A percentile compares a stretch with the other conserved stretches of the same genome.
Conservation (phyloP, 2,329 filamentous ascomycete genomes). For the Cercospora sp. region DNA sequence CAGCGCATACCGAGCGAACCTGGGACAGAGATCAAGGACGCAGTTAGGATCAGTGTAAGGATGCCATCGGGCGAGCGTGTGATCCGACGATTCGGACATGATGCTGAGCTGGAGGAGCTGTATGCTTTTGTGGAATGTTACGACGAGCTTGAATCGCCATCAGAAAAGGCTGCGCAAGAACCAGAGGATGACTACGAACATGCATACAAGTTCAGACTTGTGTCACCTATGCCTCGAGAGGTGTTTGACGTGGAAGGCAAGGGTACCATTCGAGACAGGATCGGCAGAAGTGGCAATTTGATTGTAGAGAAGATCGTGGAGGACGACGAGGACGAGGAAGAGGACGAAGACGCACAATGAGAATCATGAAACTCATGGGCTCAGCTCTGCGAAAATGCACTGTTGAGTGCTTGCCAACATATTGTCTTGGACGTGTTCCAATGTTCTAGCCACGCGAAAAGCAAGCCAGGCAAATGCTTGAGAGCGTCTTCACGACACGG, state of each 20-base stretch:
- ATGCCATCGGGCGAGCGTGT: constrained; percentile 70
- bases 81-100: constrained; percentile 69
- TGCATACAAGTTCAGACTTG: constrained; percentile 80
- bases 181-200: constrained; percentile 71
- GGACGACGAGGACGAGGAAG: constrained; percentile 56
- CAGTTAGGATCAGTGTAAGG: constrained; percentile 69
- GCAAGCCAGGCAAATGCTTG: background rate
- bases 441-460: background rate
- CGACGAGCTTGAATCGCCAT: constrained; percentile 56
- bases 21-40: constrained; percentile 60
- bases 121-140: constrained; percentile 97
- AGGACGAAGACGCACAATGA: constrained; percentile 25
- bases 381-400: background rate
- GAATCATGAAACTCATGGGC: background rate
- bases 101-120: constrained; percentile 78
- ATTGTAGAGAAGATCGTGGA: constrained; percentile 73
- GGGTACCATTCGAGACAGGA: constrained; percentile 67
- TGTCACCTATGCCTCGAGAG: constrained; percentile 79
- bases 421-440: background rate
- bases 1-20: constrained; percentile 70
- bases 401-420: background rate
- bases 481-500: background rate
- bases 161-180: constrained; percentile 46
- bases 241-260: constrained; percentile 71
- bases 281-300: constrained; percentile 82